Percentiles rank a stretch among this genome's conserved stretches.
Conservation (phyloP, 768 basidiomycete genomes). For the Trametes cubensis region DNA sequence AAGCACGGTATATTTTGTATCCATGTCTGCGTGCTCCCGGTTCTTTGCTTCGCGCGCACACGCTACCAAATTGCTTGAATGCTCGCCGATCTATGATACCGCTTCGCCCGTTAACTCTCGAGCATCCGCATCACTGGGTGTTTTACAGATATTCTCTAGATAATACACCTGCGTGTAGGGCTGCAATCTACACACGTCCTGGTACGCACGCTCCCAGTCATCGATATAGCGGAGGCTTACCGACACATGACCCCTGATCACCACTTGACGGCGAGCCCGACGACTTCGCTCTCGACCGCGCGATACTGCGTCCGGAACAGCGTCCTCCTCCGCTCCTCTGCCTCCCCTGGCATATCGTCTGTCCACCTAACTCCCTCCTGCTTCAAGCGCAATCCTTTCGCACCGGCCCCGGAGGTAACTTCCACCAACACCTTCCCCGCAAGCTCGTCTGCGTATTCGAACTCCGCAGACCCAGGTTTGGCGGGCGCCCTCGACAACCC, state of each 20-base stretch:
- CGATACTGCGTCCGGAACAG: conserved; percentile 80
- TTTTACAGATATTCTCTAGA: too few species aligned
- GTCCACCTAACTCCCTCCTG: conserved; percentile 34
- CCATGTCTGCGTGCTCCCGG: too few species aligned
- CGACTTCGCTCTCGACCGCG: conserved; percentile 83
- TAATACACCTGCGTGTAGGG: too few species aligned
- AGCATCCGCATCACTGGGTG: too few species aligned
- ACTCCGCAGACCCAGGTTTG: not conserved
- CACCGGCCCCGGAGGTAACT: not conserved
- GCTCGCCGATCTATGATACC: too few species aligned
- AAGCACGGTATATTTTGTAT: too few species aligned
- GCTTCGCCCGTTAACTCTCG: too few species aligned
- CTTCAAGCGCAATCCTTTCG: not conserved
- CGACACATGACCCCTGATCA: not conserved
- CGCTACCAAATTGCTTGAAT: too few species aligned
- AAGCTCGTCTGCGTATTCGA: conserved; percentile 39
- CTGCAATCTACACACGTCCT: too few species aligned
- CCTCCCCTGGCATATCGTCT: conserved; percentile 43
- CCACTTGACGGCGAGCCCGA: conserved; percentile 47
- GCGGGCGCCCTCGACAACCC: not conserved
- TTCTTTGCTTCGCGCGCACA: too few species aligned
- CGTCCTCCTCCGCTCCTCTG: conserved; percentile 46
- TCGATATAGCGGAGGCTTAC: too few species aligned
- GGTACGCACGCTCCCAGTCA: too few species aligned
- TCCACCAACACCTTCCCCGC: conserved; percentile 40